phyloP scores from a whole-genome alignment of 352 stramenopile genomes.

The Blastocystis sp. region DNA sequence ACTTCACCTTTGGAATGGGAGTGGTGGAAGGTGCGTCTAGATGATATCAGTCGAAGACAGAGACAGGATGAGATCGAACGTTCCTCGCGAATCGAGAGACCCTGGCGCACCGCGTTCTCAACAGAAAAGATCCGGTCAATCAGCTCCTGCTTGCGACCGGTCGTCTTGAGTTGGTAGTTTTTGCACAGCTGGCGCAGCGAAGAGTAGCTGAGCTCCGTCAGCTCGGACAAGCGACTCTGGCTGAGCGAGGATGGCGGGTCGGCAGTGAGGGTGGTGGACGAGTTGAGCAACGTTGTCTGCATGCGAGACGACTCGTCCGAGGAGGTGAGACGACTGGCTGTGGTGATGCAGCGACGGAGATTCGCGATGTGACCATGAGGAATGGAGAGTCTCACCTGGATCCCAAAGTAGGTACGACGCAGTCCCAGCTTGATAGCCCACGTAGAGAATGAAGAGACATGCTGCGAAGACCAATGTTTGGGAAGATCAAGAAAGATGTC shows the following conservation, averaged over 20 bases:
- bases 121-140: background rate
- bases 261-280: background rate
- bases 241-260: background rate
- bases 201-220: background rate
- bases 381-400: background rate
- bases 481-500: conserved; percentile 14
- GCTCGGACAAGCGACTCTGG: background rate
- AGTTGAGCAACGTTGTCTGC: background rate
- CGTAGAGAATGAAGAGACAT: background rate
- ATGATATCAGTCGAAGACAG: background rate
- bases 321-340: background rate
- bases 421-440: background rate
- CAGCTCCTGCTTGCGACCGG: background rate
- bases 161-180: background rate
- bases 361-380: background rate
- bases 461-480: background rate
- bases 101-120: background rate
- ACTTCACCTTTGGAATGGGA: background rate
- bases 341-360: background rate
- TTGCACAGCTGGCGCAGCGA: background rate
- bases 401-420: background rate
- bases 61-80: background rate
- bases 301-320: background rate
- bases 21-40: background rate
- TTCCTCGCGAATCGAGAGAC: conserved; percentile 1